phyloP scores from a whole-genome alignment of 2,329 filamentous ascomycete species.

The Chalara sp. region DNA sequence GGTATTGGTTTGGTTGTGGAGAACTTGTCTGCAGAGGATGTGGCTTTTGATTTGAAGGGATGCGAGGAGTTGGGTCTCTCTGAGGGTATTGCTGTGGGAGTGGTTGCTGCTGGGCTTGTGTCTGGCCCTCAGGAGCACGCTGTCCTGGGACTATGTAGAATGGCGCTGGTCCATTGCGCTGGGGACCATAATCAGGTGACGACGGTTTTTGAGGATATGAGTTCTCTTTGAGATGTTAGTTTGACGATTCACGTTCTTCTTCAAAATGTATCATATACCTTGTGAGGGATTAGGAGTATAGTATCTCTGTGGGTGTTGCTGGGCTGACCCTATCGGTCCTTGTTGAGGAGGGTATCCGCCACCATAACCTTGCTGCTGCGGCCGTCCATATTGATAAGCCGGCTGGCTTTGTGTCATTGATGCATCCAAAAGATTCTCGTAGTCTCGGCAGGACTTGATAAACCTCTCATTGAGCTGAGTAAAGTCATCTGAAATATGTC shows the following conservation, averaged over 20 bases:
- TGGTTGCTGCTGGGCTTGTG: slow-evolving; percentile 27
- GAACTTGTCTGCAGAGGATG: slow-evolving; percentile 42
- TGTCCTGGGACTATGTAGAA: slow-evolving; percentile 53
- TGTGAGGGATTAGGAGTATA: slow-evolving; percentile 53
- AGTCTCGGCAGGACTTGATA: slow-evolving; percentile 95
- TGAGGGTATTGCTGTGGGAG: slow-evolving; percentile 40
- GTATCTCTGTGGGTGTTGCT: slow-evolving; percentile 60
- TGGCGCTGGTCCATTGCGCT: slow-evolving; percentile 46
- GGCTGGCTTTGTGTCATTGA: slow-evolving; percentile 94
- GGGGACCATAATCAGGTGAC: slow-evolving; percentile 50
- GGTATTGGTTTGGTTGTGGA: slow-evolving; percentile 42
- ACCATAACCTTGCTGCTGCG: slow-evolving; percentile 29
- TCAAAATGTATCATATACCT: slow-evolving; percentile 16
- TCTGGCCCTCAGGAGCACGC: slow-evolving; percentile 23
- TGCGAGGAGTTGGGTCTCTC: slow-evolving; percentile 43
- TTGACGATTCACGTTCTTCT: too few relatives aligned
- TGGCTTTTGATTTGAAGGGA: slow-evolving; percentile 34
- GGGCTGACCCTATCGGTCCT: slow-evolving; percentile 22
- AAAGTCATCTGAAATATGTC: slow-evolving; percentile 69
- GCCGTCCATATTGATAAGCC: slow-evolving; percentile 63
- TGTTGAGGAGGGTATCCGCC: slow-evolving; percentile 28
- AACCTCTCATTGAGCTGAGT: slow-evolving; percentile 99
- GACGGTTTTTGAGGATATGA: slow-evolving; percentile 41
- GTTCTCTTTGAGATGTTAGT: slow-evolving; percentile 20
- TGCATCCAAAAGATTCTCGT: slow-evolving; percentile 89